Evolutionary conservation across 2,329 filamentous ascomycete species (phyloP).

Genomic region (Epicoccum nigrum): DNA sequence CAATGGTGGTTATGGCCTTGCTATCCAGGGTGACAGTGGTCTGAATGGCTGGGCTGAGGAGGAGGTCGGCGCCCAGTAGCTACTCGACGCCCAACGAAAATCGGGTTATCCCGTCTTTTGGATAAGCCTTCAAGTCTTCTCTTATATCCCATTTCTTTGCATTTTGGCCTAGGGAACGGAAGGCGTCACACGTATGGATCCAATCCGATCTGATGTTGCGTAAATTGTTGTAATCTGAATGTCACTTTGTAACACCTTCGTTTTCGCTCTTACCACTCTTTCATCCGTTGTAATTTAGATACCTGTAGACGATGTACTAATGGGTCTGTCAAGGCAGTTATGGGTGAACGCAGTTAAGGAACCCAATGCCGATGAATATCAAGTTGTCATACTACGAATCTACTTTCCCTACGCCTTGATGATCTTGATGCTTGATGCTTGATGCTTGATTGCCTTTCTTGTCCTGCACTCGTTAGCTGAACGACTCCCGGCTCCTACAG

Average conservation of each 20-base stretch:
- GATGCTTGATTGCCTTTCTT: too few species aligned
- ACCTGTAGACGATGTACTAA: slow-evolving; percentile 23
- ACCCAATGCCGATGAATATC: slow-evolving; percentile 1
- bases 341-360: neutral
- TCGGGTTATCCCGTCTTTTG: slow-evolving; percentile 5
- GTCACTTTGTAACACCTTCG: slow-evolving; percentile 18
- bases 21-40: slow-evolving; percentile 63
- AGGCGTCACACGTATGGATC: slow-evolving; percentile 18
- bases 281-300: slow-evolving; percentile 34
- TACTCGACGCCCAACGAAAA: neutral
- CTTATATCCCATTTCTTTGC: slow-evolving; percentile 23
- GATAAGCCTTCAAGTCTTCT: slow-evolving; percentile 13
- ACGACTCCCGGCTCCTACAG: neutral
- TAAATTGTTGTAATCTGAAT: slow-evolving; percentile 34
- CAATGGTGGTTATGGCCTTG: slow-evolving; percentile 64
- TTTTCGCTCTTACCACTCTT: slow-evolving; percentile 24
- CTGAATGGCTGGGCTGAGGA: slow-evolving; percentile 69
- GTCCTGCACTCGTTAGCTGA: too few species aligned
- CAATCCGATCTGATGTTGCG: slow-evolving; percentile 22
- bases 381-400: slow-evolving; percentile 3
- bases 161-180: slow-evolving; percentile 20
- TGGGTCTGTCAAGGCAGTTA: slow-evolving; percentile 4
- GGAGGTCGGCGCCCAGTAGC: slow-evolving; percentile 62
- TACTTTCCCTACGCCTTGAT: neutral
- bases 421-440: too few species aligned